Percentiles rank a stretch among this genome's conserved stretches.
These are phyloP conservation scores for Lentinula lateritia DNA, from an alignment of 768 basidiomycete species.

Conservation along the genomic window DNA sequence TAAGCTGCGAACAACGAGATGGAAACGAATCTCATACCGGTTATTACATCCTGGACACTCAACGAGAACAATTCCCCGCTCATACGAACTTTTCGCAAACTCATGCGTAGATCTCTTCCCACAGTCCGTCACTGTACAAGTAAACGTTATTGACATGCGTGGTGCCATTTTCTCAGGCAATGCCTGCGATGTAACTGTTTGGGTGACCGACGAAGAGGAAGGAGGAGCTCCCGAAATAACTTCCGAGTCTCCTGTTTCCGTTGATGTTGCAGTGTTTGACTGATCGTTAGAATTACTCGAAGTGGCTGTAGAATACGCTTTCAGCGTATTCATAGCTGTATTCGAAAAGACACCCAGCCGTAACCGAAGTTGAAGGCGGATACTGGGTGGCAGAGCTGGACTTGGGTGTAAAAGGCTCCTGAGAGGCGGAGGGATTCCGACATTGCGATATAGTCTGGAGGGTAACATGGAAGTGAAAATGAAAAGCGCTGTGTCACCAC, in stretches of 20 bases:
- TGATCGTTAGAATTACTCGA: slow-evolving; percentile 12
- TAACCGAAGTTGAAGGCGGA: slow-evolving; percentile 28
- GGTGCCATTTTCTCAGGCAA: slow-evolving; percentile 47
- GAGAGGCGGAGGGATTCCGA: slow-evolving; percentile 37
- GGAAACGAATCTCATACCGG: slow-evolving; percentile 37
- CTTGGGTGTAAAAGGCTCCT: slow-evolving; percentile 33
- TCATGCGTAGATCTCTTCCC: slow-evolving; percentile 79
- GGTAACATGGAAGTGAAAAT: slow-evolving; percentile 33
- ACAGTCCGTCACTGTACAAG: slow-evolving; percentile 76
- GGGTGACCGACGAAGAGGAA: slow-evolving; percentile 8
- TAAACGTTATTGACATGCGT: slow-evolving; percentile 73
- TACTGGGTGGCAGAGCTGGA: slow-evolving; percentile 26
- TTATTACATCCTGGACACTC: slow-evolving; percentile 90
- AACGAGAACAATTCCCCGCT: slow-evolving; percentile 83
- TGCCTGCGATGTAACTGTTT: slow-evolving; percentile 19
- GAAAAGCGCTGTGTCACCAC: not conserved
- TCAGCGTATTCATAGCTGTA: not conserved
- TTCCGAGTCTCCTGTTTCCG: slow-evolving; percentile 15
- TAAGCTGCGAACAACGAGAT: not conserved
- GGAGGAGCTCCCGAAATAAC: slow-evolving; percentile 7
- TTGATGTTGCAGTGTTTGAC: slow-evolving; percentile 2
- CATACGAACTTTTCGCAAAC: slow-evolving; percentile 82
- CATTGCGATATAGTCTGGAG: slow-evolving; percentile 39
- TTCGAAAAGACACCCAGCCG: slow-evolving; percentile 21
- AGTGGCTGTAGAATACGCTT: not conserved